Conservation (phyloP, 2,329 filamentous ascomycete species). For the Beauveria scarabaeidicola region DNA sequence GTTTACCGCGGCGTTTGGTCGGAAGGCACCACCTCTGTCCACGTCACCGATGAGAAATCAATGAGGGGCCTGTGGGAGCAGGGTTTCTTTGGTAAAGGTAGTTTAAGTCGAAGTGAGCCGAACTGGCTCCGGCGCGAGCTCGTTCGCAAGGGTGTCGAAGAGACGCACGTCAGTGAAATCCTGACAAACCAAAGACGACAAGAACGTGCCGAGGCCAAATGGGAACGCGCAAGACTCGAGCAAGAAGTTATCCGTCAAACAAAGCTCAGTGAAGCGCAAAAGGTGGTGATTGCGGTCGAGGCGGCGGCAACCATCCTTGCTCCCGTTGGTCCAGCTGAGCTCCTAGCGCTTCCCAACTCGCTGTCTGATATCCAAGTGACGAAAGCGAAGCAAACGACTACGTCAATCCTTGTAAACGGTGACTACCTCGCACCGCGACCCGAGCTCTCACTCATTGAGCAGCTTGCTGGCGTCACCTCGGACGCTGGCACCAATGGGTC, state of each 20-base stretch:
- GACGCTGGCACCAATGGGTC: not conserved
- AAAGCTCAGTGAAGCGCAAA: slow-evolving; percentile 36
- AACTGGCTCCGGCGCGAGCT: slow-evolving; percentile 84
- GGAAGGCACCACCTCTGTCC: slow-evolving; percentile 70
- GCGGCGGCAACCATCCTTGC: not conserved
- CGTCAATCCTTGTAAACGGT: slow-evolving; percentile 8
- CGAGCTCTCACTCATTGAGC: slow-evolving; percentile 8
- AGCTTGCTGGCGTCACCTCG: slow-evolving; percentile 1
- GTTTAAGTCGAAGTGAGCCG: slow-evolving; percentile 85
- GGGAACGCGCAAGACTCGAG: slow-evolving; percentile 83
- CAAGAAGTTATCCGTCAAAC: slow-evolving; percentile 74
- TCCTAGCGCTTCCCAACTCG: slow-evolving; percentile 51
- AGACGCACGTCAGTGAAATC: slow-evolving; percentile 69
- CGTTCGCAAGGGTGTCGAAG: slow-evolving; percentile 56
- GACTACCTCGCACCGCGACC: not conserved
- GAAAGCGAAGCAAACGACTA: slow-evolving; percentile 3
- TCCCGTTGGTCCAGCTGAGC: slow-evolving; percentile 36
- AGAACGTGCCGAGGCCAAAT: slow-evolving; percentile 76
- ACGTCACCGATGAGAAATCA: slow-evolving; percentile 67
- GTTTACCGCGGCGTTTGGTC: slow-evolving; percentile 73
- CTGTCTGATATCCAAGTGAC: slow-evolving; percentile 30
- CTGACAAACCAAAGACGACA: slow-evolving; percentile 67
- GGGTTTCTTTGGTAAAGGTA: slow-evolving; percentile 95
- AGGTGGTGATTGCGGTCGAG: slow-evolving; percentile 16
- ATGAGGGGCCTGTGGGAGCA: slow-evolving; percentile 87